These are phyloP conservation scores for Gracilariopsis chorda DNA, from an alignment of 23 red algal genomes.

Conservation along the genomic window DNA sequence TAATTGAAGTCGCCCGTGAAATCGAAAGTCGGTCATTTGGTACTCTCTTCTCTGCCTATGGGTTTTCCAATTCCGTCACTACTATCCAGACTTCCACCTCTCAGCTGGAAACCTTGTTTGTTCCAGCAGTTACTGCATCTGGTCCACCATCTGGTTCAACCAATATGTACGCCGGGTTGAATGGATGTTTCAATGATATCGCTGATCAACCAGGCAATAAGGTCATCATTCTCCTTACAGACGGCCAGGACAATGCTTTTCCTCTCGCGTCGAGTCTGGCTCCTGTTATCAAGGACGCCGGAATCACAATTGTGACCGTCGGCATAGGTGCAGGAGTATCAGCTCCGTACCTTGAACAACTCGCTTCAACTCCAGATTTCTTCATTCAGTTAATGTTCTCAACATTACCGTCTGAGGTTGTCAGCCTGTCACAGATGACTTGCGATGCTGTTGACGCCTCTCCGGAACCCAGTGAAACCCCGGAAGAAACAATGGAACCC, in stretches of 20 bases:
- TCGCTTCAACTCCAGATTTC: conserved; percentile 6
- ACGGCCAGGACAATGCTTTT: conserved; percentile 6
- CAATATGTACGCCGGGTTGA: not conserved
- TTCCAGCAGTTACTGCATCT: not conserved
- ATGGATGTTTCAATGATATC: not conserved
- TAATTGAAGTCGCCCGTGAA: not conserved
- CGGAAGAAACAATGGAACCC: not conserved
- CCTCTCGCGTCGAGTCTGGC: not conserved
- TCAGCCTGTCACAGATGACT: not conserved
- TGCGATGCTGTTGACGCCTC: not conserved
- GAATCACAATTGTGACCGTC: conserved; percentile 7
- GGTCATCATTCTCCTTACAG: conserved; percentile 19
- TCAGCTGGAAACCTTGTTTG: not conserved
- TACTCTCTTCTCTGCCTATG: conserved; percentile 16
- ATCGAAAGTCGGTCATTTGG: not conserved
- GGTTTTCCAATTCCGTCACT: not conserved
- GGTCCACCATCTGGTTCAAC: not conserved
- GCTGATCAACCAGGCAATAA: not conserved
- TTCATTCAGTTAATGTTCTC: conserved; percentile 6
- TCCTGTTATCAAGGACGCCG: not conserved
- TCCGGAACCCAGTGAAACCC: not conserved
- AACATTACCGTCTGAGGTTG: not conserved
- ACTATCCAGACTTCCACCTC: not conserved
- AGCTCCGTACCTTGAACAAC: not conserved
- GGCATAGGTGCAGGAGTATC: conserved; percentile 18